A percentile compares a stretch with the other conserved stretches of the same genome.
Evolutionary conservation across 2,329 filamentous ascomycete species (phyloP).

Genomic region (Curvularia sp.): DNA sequence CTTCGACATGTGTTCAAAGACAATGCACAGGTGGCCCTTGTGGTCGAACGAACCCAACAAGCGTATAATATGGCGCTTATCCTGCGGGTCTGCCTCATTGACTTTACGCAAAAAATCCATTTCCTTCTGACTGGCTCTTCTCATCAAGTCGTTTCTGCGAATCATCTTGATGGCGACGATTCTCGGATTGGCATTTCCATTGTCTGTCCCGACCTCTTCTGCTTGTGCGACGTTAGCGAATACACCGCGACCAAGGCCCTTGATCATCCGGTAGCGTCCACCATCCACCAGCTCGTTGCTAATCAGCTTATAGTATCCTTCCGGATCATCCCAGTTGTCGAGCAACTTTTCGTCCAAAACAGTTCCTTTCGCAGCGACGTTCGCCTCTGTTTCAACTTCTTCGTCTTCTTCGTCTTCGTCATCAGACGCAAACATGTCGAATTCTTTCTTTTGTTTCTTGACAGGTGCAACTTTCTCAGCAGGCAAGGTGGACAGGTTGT

Average conservation of each 20-base stretch:
- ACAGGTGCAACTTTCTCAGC: conserved; percentile 43
- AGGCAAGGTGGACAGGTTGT: conserved; percentile 61
- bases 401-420: conserved; percentile 74
- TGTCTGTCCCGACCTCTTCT: conserved; percentile 39
- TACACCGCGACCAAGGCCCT: conserved; percentile 89
- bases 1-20: conserved; percentile 85
- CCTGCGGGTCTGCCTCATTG: conserved; percentile 82
- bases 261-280: conserved; percentile 85
- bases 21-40: conserved; percentile 94
- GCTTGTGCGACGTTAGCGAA: conserved; percentile 96
- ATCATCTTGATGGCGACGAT: conserved; percentile 98
- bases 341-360: conserved; percentile 75
- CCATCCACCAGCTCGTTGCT: conserved; percentile 87
- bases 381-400: conserved; percentile 66
- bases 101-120: conserved; percentile 92
- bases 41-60: conserved; percentile 90
- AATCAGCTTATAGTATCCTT: conserved; percentile 96
- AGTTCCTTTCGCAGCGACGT: conserved; percentile 35
- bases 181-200: conserved; percentile 57
- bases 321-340: conserved; percentile 91
- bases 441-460: conserved; percentile 58
- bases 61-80: conserved; percentile 89
- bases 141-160: conserved; percentile 92
- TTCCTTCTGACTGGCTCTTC: conserved; percentile 91
- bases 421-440: conserved; percentile 72